Base-by-base conservation (phyloP, 495 filamentous ascomycete species). In the Penicillium macrosclerotiorum region DNA sequence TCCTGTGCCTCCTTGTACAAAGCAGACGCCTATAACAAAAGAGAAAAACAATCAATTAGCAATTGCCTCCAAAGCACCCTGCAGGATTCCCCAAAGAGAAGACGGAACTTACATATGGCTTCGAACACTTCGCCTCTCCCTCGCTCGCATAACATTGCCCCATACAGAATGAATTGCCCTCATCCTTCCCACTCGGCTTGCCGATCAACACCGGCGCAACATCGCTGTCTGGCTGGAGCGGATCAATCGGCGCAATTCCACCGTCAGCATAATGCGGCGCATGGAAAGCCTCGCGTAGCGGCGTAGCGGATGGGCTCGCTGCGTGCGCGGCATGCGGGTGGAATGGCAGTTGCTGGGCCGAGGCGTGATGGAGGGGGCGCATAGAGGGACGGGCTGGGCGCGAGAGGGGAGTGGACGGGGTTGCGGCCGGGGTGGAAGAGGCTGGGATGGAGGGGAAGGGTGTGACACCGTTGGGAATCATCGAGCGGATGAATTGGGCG, bases 131-230 rank as follows among this genome's bases (percentile, higher is more conserved):
- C 37, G 49, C 48, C 17, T 54, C 42, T 16, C 30, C 32, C 30
- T 41, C 14, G 36, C 32, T 41, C n/a, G 37, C 3, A 35, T 40
- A 55, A 22, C 63, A 67, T 8, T 22, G 11, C 0, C 63, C 63
- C 18, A 55, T 8, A 45, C 63, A 67, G 45, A 64, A 58, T 4
- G 49, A 36, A 35, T 63, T 64, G 3, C 63, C 63, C 38, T 47
- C 38, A 39, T 67, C 63, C 23, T 41, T 26, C 1, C 55, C 63
- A 19, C 37, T 26, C 16, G 37, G 19, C 4, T 34, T 29, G 18
- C 52, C 22, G 4, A 45, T 34, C 8, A 27, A 14, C 13, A 33
- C 45, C 9, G 51, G 53, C 19, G 60, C 59, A 35, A 59, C 37
- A 24, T 56, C 31, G 1, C 22, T 36, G 12, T 45, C 55, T 0